Evolutionary conservation across 768 basidiomycete species (phyloP).

Genomic region (Sarcomyxa edulis): DNA sequence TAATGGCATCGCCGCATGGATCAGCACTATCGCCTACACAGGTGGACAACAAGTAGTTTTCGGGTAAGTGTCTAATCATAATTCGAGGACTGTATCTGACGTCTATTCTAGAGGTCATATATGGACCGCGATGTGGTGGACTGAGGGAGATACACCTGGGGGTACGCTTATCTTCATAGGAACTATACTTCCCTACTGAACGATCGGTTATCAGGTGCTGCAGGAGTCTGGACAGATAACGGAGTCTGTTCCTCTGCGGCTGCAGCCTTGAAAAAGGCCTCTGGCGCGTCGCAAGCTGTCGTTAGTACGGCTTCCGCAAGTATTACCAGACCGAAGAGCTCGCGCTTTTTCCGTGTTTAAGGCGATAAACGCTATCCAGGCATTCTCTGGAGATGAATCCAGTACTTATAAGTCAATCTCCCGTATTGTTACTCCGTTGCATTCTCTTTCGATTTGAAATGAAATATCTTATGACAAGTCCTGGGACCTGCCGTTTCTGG

Average conservation of each 20-base stretch:
- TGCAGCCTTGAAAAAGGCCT: conserved; percentile 11
- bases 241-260: conserved; percentile 37
- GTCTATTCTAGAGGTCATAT: conserved; percentile 24
- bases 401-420: no score
- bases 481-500: no score
- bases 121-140: conserved; percentile 59
- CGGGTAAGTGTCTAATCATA: conserved; percentile 28
- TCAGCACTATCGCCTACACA: conserved; percentile 37
- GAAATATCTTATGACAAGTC: no score
- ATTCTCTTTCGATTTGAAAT: no score
- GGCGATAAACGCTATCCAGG: no score
- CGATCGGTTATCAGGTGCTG: conserved; percentile 29
- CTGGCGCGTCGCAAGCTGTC: conserved; percentile 4
- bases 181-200: not conserved
- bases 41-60: conserved; percentile 48
- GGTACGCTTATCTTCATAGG: conserved; percentile 23
- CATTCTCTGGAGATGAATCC: no score
- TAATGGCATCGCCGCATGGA: conserved; percentile 47
- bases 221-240: conserved; percentile 53
- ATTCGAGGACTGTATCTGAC: conserved; percentile 2
- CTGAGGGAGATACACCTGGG: conserved; percentile 51
- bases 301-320: conserved; percentile 5
- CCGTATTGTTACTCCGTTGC: no score
- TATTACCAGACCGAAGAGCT: conserved; percentile 9
- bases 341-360: conserved; percentile 29